Base-by-base conservation (phyloP, 129 eudicot species). In the Lonicera japonica region DNA sequence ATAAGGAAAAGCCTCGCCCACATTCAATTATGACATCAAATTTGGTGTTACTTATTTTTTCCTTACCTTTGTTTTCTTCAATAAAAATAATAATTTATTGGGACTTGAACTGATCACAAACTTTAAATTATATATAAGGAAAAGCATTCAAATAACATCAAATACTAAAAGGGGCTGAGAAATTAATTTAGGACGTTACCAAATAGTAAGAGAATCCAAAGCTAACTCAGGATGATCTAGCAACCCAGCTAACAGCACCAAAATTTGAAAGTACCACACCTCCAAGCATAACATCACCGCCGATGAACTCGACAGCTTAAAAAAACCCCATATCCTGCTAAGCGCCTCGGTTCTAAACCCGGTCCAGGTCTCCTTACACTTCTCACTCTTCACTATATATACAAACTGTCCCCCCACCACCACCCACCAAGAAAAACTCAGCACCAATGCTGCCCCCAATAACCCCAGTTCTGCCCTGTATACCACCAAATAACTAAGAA, bases 361-460 rank as follows among this genome's bases (percentile, higher is more conserved):
- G 8, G 11, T 25, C 76, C 76, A 71, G 11, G 76, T 71, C 23
- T 14, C 2, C 56, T 47, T 63, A 34, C 76, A 71, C 76, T 36
- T 10, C 5, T 71, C 65, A 24, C 65, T 54, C 18, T 8, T 64
- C 65, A 71, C 58, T 12, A 71, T 63, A 21, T 71, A 71, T 18
- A 56, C 65, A 17, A 63, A 71, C 24, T 71, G 76, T 12, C 56
- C 76, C 52, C 23, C 40, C 46, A 64, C 76, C 0, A 71, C 36
- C 4, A 71, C 21, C 76, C 76, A 71, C 76, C 76, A 71, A 40
- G 76, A 71, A 5, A 71, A 10, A 21, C 76, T 71, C 48, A 71
- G 36, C 47, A 71, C 58, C 21, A 71, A 58, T 11, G 58, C 29
- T 17, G 76, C 76, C 2, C 76, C 76, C 17, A 71, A 58, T 9